Evolutionary conservation across 176 grass and related monocot genomes (phyloP).

Genomic region (Sorghum bicolor): DNA sequence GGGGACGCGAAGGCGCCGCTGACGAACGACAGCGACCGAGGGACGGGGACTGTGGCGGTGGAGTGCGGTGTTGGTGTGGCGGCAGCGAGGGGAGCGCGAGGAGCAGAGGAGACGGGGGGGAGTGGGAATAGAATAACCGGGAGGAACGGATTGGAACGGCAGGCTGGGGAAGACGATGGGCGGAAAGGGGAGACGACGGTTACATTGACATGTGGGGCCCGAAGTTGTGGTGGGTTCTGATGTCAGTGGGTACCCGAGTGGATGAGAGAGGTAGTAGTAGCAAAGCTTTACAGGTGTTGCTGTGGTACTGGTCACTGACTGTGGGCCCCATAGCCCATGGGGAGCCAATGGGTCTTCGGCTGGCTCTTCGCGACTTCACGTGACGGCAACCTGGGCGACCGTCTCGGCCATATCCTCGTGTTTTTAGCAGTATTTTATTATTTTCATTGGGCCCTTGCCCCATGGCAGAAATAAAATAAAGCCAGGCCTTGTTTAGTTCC

Average conservation of each 20-base stretch:
- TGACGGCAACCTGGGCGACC: constrained; percentile 10
- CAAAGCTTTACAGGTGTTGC: neutral
- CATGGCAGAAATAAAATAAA: neutral
- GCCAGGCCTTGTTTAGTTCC: too few species aligned
- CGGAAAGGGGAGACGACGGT: neutral
- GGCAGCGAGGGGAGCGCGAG: neutral
- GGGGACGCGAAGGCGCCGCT: neutral
- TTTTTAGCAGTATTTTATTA: neutral
- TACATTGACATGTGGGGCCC: neutral
- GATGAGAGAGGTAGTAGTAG: neutral
- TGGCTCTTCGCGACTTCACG: constrained; percentile 39
- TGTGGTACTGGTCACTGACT: neutral
- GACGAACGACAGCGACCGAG: neutral
- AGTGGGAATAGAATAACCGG: constrained; percentile 16
- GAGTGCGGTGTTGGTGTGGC: constrained; percentile 37
- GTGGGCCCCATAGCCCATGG: neutral
- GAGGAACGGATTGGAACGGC: constrained; percentile 24
- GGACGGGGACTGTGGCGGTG: constrained; percentile 10
- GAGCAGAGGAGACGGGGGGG: neutral
- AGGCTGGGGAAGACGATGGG: constrained; percentile 32
- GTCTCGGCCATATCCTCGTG: neutral
- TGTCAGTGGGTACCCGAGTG: neutral
- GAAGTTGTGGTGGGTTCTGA: rapidly evolving
- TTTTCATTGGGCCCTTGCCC: neutral
- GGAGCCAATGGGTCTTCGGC: constrained; percentile 34